Evolutionary conservation across 768 basidiomycete genomes (phyloP), one percentile per base, ranked within the genome.

Genomic region (Pleurotus pulmonarius): DNA sequence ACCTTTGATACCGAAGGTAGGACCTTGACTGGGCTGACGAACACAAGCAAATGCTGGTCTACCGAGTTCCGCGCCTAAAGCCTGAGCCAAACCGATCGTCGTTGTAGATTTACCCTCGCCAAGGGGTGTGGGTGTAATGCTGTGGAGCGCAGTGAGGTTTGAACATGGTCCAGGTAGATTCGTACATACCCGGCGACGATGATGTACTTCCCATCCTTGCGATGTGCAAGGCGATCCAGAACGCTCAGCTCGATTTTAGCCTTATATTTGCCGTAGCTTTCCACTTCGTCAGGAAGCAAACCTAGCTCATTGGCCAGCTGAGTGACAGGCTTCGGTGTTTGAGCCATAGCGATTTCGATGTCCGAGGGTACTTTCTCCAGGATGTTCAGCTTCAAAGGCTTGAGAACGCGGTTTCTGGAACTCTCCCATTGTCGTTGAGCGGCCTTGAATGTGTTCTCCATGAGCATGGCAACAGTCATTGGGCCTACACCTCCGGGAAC

Each of bases 51-150:
- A 98, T 8, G 94, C 83, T 29, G 92, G 88, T 55, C 95, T 92
- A 57, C 87, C 87, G 37, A 98, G 83, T 69, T 97, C 94, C 46
- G 95, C 97, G 43, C 94, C 94, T 57, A 99, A 81, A 29, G 96
- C 96, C 69, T 99, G 96, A 7, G 94, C 93, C 53, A 99, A 81
- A 67, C 96, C 96, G 61, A 98, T 93, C 11, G 95, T 98, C 0
- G 95, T 98, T 4, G 97, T 98, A 4, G 95, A 98, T 72, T 99
- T 98, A 43, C 97, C 97, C 75, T 98, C 97, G 45, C 96, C 96
- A 34, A 98, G 79, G 7, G 95, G 96, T 9, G 95, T 98, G 2
- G 96, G 95, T 1, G 95, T 98, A 63, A 98, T 98, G 53, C 93
- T 91, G 47, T 18, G 8, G 1, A 57, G 56, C 51, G 39, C 58